A percentile compares a stretch with the other conserved stretches of the same genome.
These are phyloP conservation scores for Calocera cornea DNA, from an alignment of 768 basidiomycete species.

Conservation along the genomic window DNA sequence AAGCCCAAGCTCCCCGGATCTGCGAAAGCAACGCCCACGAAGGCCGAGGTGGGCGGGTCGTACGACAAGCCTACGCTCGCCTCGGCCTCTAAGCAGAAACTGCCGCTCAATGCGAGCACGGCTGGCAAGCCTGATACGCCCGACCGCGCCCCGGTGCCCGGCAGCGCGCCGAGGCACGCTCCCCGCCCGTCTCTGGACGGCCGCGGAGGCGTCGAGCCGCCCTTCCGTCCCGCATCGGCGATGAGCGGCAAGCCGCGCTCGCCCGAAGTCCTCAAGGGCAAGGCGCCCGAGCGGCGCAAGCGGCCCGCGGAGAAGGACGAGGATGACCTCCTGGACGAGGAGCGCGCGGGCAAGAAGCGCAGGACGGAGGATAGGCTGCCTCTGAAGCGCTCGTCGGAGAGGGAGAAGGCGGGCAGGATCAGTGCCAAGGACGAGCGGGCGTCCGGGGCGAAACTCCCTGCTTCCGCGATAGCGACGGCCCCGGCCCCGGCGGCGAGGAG, in stretches of 20 bases:
- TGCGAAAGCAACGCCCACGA: background rate
- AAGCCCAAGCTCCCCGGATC: background rate
- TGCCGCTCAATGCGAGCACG: background rate
- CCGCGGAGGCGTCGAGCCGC: no score
- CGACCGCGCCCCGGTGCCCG: background rate
- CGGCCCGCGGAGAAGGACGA: background rate
- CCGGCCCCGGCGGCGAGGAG: background rate
- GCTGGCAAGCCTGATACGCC: background rate
- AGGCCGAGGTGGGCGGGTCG: background rate
- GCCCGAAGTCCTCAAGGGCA: background rate
- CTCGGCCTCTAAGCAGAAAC: background rate
- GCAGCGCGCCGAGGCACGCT: no score
- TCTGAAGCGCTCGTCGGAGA: no score
- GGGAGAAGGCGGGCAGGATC: background rate
- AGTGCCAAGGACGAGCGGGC: background rate
- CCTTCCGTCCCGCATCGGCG: no score
- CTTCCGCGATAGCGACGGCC: background rate
- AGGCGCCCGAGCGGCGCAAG: background rate
- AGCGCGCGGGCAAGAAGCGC: background rate
- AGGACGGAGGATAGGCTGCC: background rate
- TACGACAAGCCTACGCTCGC: background rate
- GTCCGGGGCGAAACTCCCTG: background rate
- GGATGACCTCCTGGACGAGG: background rate
- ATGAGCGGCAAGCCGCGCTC: background rate
- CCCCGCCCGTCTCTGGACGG: no score